A percentile compares a stretch with the other conserved stretches of the same genome.
Conservation (phyloP, 2,329 filamentous ascomycete species). For the Seiridium cupressi region DNA sequence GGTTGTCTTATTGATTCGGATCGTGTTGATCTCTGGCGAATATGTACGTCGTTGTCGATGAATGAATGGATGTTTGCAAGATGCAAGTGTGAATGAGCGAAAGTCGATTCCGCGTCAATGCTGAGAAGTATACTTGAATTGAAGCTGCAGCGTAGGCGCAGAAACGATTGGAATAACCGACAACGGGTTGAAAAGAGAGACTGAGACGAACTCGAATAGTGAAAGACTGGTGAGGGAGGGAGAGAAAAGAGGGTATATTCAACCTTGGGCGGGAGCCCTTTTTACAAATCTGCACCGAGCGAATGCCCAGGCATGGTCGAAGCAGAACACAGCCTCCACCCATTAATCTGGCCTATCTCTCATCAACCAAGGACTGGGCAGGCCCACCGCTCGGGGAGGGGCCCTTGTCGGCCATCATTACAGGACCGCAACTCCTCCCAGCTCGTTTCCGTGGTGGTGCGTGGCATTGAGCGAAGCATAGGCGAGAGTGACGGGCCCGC, state of each 20-base stretch:
- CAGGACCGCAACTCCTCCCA: slow-evolving; percentile 3
- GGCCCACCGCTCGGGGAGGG: neutral
- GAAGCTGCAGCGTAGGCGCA: slow-evolving; percentile 24
- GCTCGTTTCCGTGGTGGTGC: neutral
- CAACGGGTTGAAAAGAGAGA: slow-evolving; percentile 25
- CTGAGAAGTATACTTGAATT: slow-evolving; percentile 15
- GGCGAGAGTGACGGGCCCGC: neutral
- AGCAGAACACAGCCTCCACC: slow-evolving; percentile 6
- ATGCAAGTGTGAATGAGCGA: slow-evolving; percentile 27
- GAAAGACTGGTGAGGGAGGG: slow-evolving; percentile 10
- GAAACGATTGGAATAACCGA: slow-evolving; percentile 24
- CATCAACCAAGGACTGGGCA: slow-evolving; percentile 4
- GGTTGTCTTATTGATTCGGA: slow-evolving; percentile 11
- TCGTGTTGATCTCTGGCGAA: slow-evolving; percentile 23
- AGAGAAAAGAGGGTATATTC: slow-evolving; percentile 18
- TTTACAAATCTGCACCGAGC: slow-evolving; percentile 17
- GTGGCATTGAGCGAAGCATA: neutral
- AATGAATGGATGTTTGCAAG: slow-evolving; percentile 29
- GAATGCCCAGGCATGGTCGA: neutral
- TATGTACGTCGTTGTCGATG: slow-evolving; percentile 25
- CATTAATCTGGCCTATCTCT: neutral
- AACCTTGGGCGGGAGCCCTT: slow-evolving; percentile 18
- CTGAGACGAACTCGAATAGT: slow-evolving; percentile 16
- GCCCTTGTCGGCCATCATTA: slow-evolving; percentile 4
- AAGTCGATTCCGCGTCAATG: slow-evolving; percentile 31